Conservation (phyloP, 306 rosid species). For the Cucurbita pepo region DNA sequence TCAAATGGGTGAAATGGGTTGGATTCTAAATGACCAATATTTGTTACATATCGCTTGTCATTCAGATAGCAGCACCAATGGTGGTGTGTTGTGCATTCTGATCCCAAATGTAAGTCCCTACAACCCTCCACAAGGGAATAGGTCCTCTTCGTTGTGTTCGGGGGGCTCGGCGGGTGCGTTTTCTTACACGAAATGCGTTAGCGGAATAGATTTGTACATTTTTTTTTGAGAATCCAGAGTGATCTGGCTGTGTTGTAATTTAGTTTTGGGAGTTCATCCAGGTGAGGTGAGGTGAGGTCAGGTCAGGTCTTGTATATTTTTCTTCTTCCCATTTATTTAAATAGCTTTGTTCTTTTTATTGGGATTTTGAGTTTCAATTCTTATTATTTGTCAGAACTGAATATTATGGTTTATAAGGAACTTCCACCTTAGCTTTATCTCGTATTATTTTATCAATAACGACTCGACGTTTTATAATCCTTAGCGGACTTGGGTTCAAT, state of each 20-base stretch:
- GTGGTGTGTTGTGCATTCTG: not conserved
- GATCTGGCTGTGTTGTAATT: constrained; percentile 13
- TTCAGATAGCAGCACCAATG: not conserved
- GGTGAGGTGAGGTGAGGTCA: not conserved
- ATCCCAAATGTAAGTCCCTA: not conserved
- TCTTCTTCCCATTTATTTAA: constrained; percentile 1
- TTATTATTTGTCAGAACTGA: not conserved
- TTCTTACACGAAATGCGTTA: not conserved
- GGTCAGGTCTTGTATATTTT: constrained; percentile 1
- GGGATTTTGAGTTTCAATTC: not conserved
- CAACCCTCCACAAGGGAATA: not conserved
- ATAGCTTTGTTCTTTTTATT: not conserved
- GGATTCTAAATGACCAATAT: constrained; percentile 27
- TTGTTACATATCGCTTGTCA: not conserved
- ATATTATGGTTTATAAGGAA: not conserved
- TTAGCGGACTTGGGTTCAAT: no score
- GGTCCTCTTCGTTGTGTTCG: not conserved
- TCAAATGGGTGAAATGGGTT: constrained; percentile 98
- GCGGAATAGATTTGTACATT: not conserved
- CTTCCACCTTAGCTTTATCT: not conserved
- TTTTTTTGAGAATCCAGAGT: constrained; percentile 4
- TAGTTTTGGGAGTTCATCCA: constrained; percentile 6
- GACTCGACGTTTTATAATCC: no score
- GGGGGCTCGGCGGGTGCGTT: not conserved
- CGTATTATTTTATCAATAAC: no score